Percentiles rank a stretch among this genome's conserved stretches.
These are phyloP conservation scores for Hura crepitans DNA, from an alignment of 441 rosid species.

Conservation along the genomic window DNA sequence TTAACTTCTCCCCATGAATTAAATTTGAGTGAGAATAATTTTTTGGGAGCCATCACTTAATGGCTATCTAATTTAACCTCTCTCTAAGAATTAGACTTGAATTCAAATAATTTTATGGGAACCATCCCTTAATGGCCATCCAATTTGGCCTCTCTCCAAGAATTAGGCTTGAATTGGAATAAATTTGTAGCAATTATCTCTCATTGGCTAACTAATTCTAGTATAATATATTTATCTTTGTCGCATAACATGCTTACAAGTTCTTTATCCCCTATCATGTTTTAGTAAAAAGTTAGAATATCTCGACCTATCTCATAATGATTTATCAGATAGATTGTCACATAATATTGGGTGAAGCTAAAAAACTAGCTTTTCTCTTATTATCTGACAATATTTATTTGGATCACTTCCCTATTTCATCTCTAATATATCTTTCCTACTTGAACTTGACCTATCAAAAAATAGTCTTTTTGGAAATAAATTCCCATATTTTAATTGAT, in stretches of 20 bases:
- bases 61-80: conserved; percentile 18
- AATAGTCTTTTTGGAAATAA: conserved; percentile 34
- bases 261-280: conserved; percentile 30
- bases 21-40: conserved; percentile 32
- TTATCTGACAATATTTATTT: conserved; percentile 31
- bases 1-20: conserved; percentile 6
- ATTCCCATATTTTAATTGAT: conserved; percentile 17
- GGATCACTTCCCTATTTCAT: conserved; percentile 35
- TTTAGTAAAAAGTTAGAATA: conserved; percentile 4
- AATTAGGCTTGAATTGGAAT: too few relatives aligned
- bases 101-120: too few relatives aligned
- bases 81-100: too few relatives aligned
- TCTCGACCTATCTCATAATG: conserved; percentile 25
- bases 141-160: background rate
- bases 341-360: conserved; percentile 9
- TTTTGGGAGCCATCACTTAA: conserved; percentile 28
- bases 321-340: conserved; percentile 31
- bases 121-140: conserved; percentile 28
- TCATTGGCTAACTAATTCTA: too few relatives aligned
- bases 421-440: conserved; percentile 1
- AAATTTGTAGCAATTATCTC: too few relatives aligned
- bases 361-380: background rate
- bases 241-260: conserved; percentile 34
- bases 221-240: conserved; percentile 14
- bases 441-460: conserved; percentile 18